Evolutionary conservation across 257 asterid genomes (phyloP).

Genomic region (Przewalskia tangutica): DNA sequence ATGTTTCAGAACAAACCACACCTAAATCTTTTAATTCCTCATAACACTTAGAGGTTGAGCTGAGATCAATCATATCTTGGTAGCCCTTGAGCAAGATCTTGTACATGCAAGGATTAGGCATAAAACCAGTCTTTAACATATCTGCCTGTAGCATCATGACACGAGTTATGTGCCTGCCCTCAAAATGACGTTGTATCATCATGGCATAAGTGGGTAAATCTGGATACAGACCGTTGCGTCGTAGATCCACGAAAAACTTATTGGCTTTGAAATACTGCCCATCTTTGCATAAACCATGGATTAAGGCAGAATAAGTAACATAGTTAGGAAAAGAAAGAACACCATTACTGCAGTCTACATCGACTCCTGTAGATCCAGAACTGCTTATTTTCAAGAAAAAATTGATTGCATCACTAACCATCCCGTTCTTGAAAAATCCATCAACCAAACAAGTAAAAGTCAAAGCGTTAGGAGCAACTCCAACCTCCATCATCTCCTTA

Average conservation of each 20-base stretch:
- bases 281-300: constrained; percentile 42
- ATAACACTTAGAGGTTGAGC: constrained; percentile 34
- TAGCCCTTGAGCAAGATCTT: constrained; percentile 35
- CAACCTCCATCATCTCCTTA: constrained; percentile 49
- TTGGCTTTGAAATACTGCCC: constrained; percentile 51
- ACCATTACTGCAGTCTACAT: not conserved
- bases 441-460: constrained; percentile 45
- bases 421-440: constrained; percentile 56
- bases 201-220: constrained; percentile 33
- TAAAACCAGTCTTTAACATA: constrained; percentile 48
- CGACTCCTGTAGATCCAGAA: constrained; percentile 3
- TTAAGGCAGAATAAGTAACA: constrained; percentile 40
- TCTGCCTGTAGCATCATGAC: constrained; percentile 73
- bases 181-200: constrained; percentile 36
- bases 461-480: constrained; percentile 39
- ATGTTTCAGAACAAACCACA: not conserved
- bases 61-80: constrained; percentile 27
- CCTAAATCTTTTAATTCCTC: constrained; percentile 22
- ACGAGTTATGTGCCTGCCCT: constrained; percentile 21
- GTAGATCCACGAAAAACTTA: constrained; percentile 54
- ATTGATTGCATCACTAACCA: constrained; percentile 41
- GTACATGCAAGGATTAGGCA: constrained; percentile 25
- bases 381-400: constrained; percentile 37
- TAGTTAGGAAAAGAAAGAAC: constrained; percentile 8
- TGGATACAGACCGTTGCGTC: constrained; percentile 32